phyloP scores from a whole-genome alignment of 2,329 filamentous ascomycete genomes.

The Xylaria sp. region DNA sequence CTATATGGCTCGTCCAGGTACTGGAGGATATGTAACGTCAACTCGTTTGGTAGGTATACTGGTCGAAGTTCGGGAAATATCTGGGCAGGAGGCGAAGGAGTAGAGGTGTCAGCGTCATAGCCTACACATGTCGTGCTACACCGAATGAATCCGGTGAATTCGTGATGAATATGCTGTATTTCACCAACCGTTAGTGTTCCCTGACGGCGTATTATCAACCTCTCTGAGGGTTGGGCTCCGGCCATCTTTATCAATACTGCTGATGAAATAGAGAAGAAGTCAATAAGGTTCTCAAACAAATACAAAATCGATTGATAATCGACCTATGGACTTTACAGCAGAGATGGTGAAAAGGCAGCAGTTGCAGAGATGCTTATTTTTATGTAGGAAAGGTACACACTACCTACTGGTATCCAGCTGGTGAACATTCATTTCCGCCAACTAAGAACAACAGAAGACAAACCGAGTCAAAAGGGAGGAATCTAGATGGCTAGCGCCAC shows the following conservation, averaged over 20 bases:
- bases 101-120: background rate
- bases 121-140: background rate
- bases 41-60: background rate
- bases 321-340: background rate
- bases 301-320: background rate
- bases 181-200: background rate
- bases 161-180: rapidly evolving
- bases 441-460: too few relatives aligned
- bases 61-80: background rate
- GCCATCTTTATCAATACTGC: background rate
- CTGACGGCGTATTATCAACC: background rate
- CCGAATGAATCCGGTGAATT: background rate
- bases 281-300: background rate
- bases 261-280: background rate
- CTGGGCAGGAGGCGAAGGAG: background rate
- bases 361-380: background rate
- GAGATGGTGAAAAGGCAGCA: background rate
- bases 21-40: background rate
- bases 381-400: too few relatives aligned
- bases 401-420: too few relatives aligned
- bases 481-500: too few relatives aligned
- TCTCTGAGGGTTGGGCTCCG: background rate
- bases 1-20: conserved; percentile 11
- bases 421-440: too few relatives aligned
- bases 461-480: too few relatives aligned